A percentile compares a stretch with the other conserved stretches of the same genome.
Evolutionary conservation across 1,284 basidiomycete species (phyloP).

Genomic region (Ceratobasidium sp.): DNA sequence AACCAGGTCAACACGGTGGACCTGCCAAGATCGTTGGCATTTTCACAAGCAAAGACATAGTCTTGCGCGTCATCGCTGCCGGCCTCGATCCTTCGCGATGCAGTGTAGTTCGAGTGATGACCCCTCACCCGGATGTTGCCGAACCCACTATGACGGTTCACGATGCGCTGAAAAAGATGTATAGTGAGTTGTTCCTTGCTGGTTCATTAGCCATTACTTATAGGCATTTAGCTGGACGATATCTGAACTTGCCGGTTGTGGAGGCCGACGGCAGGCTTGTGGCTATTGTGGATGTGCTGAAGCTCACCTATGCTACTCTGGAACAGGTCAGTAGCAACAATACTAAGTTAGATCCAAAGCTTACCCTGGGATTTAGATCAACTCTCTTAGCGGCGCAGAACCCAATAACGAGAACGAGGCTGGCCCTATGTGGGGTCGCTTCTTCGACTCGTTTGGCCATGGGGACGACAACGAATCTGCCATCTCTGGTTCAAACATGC

Average conservation of each 20-base stretch:
- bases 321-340: conserved; percentile 82
- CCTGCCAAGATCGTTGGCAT: conserved; percentile 93
- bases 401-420: conserved; percentile 74
- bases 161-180: conserved; percentile 99
- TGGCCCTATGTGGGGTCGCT: conserved; percentile 99
- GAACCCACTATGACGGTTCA: conserved; percentile 93
- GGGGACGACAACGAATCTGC: conserved; percentile 86
- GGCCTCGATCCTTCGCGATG: conserved; percentile 94
- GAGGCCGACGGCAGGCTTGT: conserved; percentile 89
- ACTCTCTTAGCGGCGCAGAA: conserved; percentile 80
- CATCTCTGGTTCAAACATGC: conserved; percentile 84
- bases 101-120: conserved; percentile 99
- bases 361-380: conserved; percentile 73
- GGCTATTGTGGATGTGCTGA: conserved; percentile 98
- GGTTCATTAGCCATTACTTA: conserved; percentile 28
- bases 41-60: conserved; percentile 99
- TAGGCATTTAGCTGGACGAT: conserved; percentile 83
- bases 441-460: conserved; percentile 94
- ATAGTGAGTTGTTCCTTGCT: conserved; percentile 71
- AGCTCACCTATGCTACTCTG: conserved; percentile 97
- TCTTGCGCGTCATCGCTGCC: conserved; percentile 98
- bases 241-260: conserved; percentile 97
- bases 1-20: conserved; percentile 65
- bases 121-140: conserved; percentile 97
- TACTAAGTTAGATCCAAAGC: conserved; percentile 2